A percentile compares a stretch with the other conserved stretches of the same genome.
phyloP scores from a whole-genome alignment of 129 eudicot genomes.

The Flaveria trinervia region DNA sequence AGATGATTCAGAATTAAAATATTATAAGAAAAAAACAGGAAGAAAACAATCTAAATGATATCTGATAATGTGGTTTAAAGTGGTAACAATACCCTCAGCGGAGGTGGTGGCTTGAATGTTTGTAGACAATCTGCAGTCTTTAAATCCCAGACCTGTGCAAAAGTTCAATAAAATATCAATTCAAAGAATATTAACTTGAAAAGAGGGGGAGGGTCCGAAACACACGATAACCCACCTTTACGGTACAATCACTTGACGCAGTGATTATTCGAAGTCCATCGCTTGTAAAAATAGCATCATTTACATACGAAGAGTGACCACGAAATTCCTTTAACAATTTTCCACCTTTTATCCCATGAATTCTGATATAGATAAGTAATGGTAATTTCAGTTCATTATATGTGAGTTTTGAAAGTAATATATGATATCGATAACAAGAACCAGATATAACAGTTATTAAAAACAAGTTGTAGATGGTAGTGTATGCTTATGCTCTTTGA shows the following conservation, averaged over 20 bases:
- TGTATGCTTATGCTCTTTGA: not conserved
- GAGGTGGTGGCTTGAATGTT: conserved; percentile 95
- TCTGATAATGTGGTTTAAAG: conserved; percentile 8
- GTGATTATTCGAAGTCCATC: conserved; percentile 89
- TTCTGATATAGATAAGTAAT: conserved; percentile 34
- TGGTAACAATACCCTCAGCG: conserved; percentile 57
- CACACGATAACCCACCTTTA: conserved; percentile 54
- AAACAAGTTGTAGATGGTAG: not conserved
- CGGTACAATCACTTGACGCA: conserved; percentile 96
- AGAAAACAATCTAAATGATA: not conserved
- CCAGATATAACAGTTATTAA: not conserved
- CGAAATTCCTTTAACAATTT: conserved; percentile 90
- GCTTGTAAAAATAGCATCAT: conserved; percentile 81
- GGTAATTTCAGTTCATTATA: not conserved
- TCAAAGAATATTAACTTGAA: not conserved
- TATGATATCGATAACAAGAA: not conserved
- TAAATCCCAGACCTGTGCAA: conserved; percentile 78
- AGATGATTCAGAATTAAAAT: not conserved
- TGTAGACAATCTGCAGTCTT: conserved; percentile 87
- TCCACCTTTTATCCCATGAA: conserved; percentile 91
- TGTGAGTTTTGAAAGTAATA: not conserved
- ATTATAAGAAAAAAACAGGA: not conserved
- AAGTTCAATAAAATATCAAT: not conserved
- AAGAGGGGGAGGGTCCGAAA: not conserved
- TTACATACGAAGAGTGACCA: conserved; percentile 91